Conservation (phyloP, 2,329 filamentous ascomycete species). For the Colletotrichum euphorbiae region DNA sequence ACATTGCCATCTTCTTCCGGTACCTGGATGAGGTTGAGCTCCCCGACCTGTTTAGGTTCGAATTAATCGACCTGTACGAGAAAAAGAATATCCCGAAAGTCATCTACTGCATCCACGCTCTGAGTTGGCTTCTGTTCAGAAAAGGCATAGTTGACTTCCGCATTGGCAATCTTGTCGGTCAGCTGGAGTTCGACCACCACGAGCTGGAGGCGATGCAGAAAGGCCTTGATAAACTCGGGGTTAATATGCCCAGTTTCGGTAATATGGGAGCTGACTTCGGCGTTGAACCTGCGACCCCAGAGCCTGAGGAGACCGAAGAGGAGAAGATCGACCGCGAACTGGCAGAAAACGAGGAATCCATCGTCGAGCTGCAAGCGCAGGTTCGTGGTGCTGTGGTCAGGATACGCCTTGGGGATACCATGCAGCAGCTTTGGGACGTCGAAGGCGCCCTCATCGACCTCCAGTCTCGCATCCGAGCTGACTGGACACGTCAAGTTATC, state of each 20-base stretch:
- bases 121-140: slow-evolving; percentile 96
- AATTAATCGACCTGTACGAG: slow-evolving; percentile 97
- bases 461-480: slow-evolving; percentile 87
- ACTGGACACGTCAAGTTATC: slow-evolving; percentile 86
- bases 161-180: slow-evolving; percentile 95
- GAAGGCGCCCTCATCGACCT: slow-evolving; percentile 84
- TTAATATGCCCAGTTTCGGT: slow-evolving; percentile 97
- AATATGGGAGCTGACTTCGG: slow-evolving; percentile 98
- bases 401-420: slow-evolving; percentile 80
- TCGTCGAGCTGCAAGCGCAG: slow-evolving; percentile 88
- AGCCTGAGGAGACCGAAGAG: slow-evolving; percentile 89
- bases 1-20: slow-evolving; percentile 95
- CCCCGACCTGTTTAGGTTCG: slow-evolving; percentile 95
- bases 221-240: slow-evolving; percentile 92
- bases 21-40: slow-evolving; percentile 92
- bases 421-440: slow-evolving; percentile 90
- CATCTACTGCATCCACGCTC: slow-evolving; percentile 97
- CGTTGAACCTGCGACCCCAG: slow-evolving; percentile 77
- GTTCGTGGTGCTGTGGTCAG: slow-evolving; percentile 83
- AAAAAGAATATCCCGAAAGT: slow-evolving; percentile 99
- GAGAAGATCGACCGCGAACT: slow-evolving; percentile 87
- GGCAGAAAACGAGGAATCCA: slow-evolving; percentile 76
- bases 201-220: slow-evolving; percentile 98
- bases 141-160: slow-evolving; percentile 96
- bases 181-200: slow-evolving; percentile 97